A percentile compares a stretch with the other conserved stretches of the same genome.
These are phyloP conservation scores for Nepenthes mirabilis DNA, from an alignment of 148 eudicot species.

Conservation along the genomic window DNA sequence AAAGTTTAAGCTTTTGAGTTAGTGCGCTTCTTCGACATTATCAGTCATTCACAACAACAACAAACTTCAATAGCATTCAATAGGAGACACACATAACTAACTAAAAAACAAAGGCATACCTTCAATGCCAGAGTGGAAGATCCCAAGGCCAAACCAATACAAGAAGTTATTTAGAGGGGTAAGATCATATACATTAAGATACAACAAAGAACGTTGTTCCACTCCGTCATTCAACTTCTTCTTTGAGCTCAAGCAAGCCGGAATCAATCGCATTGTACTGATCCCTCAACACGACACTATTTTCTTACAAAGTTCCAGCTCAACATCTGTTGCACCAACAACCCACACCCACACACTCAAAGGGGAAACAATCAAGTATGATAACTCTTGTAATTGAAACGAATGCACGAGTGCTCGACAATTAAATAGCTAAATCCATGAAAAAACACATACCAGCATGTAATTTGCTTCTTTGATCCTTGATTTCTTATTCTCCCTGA, in stretches of 20 bases:
- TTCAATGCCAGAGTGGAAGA: conserved; percentile 74
- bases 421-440: too few species aligned
- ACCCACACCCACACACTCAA: background rate
- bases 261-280: conserved; percentile 37
- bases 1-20: too few species aligned
- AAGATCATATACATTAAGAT: conserved; percentile 66
- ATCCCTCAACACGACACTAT: background rate
- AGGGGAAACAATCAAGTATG: too few species aligned
- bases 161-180: conserved; percentile 56
- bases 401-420: too few species aligned
- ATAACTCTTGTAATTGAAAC: too few species aligned
- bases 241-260: conserved; percentile 22
- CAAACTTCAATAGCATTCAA: too few species aligned
- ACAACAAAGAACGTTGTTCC: conserved; percentile 23
- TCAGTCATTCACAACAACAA: too few species aligned
- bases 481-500: too few species aligned
- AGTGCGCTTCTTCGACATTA: too few species aligned
- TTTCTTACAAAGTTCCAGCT: background rate
- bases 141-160: conserved; percentile 59
- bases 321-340: background rate
- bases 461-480: too few species aligned
- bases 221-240: conserved; percentile 22
- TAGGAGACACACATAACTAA: background rate
- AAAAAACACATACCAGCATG: too few species aligned
- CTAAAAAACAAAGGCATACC: conserved; percentile 19